Base-by-base conservation (phyloP, 805 yeast genomes). In the Ogataea pignaliae region DNA sequence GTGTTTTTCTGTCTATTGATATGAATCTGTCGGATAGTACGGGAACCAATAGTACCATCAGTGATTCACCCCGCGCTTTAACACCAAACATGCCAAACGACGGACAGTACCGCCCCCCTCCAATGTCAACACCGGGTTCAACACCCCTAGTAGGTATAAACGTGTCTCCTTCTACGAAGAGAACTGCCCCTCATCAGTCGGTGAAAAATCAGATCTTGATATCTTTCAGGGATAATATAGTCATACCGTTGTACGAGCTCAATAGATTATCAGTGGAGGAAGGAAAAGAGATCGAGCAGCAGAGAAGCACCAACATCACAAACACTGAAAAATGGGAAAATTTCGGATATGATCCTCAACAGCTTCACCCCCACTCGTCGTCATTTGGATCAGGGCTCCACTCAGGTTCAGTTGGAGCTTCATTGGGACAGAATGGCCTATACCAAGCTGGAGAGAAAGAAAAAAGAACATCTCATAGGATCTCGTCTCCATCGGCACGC, bases 1-100 rank as follows among this genome's bases (percentile, higher is more conserved):
- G 85, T 0, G 72, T 80, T 0, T 73, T 84, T 39, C 51, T 81
- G 30, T 90, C 90, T 0, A 54, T 85, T 17, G 81, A 79, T 44
- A 54, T 65, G 15, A 81, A 59, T 6, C 35, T 29, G 16, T 3
- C 7, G 26, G 26, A 21, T 21, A 21, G 4, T 21, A 21, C 26
- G 4, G 26, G 26, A 7, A 21, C 7, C 26, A 21, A 21, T 21
- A 21, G 7, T 21, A 21, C 26, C 26, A 21, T 5, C 4, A 21
- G 26, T 21, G 26, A 21, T 21, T 21, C 26, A 21, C 4, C 4
- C 7, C 26, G 26, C n/a, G n/a, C n/a, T 21, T 21, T 7, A 21
- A 21, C 26, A 21, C 26, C 26, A 7, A 21, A 21, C 7, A 21
- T 21, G 26, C 26, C 26, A 21, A 21, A 21, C 7, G 7, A 21